Percentiles rank a stretch among this genome's conserved stretches.
Evolutionary conservation across 2,329 filamentous ascomycete genomes (phyloP).

Genomic region (Aspergillus hiratsukae): DNA sequence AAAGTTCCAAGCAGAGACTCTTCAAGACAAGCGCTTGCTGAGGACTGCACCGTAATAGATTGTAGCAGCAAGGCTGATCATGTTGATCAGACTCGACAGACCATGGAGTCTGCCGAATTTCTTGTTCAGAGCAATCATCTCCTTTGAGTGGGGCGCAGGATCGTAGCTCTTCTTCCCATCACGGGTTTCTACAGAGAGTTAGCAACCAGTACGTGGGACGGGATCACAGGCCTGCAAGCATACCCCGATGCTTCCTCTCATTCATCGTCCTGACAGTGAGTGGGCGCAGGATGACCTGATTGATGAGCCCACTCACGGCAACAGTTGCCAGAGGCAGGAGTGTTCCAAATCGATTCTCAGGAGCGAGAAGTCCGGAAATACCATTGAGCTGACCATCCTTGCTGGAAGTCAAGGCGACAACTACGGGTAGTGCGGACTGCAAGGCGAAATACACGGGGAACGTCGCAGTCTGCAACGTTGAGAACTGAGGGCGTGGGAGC

Average conservation of each 20-base stretch:
- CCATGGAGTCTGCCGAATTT: slow-evolving; percentile 77
- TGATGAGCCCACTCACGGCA: slow-evolving; percentile 65
- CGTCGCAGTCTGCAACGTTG: slow-evolving; percentile 69
- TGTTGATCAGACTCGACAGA: slow-evolving; percentile 72
- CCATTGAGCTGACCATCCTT: slow-evolving; percentile 40
- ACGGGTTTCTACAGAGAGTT: slow-evolving; percentile 59
- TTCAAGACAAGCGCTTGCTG: slow-evolving; percentile 42
- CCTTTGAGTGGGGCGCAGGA: slow-evolving; percentile 69
- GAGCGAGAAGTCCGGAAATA: slow-evolving; percentile 42
- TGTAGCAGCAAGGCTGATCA: slow-evolving; percentile 64
- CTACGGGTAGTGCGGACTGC: slow-evolving; percentile 68
- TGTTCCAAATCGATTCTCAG: slow-evolving; percentile 58
- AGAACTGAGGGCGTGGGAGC: slow-evolving; percentile 76
- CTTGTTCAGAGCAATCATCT: slow-evolving; percentile 78
- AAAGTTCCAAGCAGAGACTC: not conserved
- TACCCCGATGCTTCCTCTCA: slow-evolving; percentile 74
- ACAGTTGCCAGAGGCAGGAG: slow-evolving; percentile 66
- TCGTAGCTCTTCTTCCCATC: slow-evolving; percentile 88
- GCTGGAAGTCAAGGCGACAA: slow-evolving; percentile 77
- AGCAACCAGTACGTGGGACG: not conserved
- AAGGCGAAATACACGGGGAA: slow-evolving; percentile 82
- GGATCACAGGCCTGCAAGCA: slow-evolving; percentile 20
- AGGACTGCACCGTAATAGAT: slow-evolving; percentile 75
- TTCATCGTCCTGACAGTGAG: slow-evolving; percentile 70
- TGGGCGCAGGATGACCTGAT: slow-evolving; percentile 69